Conservation (phyloP, 2,329 filamentous ascomycete genomes). For the Colletotrichum sp. region DNA sequence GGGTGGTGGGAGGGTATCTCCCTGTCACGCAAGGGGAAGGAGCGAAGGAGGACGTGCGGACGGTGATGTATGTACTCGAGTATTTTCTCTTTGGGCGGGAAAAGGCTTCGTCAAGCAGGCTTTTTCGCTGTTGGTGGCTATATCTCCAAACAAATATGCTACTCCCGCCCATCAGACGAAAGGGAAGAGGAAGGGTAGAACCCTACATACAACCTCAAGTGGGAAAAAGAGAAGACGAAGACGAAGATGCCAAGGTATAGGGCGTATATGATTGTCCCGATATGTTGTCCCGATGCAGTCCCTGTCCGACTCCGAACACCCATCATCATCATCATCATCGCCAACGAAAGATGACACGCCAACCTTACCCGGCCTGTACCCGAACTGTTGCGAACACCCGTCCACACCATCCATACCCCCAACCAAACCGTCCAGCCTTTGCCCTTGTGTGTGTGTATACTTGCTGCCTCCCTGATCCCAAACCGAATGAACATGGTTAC, state of each 20-base stretch:
- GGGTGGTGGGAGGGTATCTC: not conserved
- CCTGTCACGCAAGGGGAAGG: not conserved
- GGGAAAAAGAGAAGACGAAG: not conserved
- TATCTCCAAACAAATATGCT: conserved; percentile 6
- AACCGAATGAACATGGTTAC: not conserved
- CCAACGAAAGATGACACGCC: not conserved
- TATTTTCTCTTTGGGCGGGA: not conserved
- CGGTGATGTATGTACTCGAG: not conserved
- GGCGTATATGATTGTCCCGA: not conserved
- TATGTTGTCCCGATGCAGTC: not conserved
- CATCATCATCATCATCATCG: not conserved
- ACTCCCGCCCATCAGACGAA: not conserved
- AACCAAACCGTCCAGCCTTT: not conserved
- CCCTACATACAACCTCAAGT: not conserved
- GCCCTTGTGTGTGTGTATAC: not conserved
- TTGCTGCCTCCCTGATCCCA: not conserved
- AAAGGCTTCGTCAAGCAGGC: not conserved
- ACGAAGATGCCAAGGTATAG: not conserved
- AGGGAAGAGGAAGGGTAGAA: not conserved
- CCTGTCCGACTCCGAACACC: not conserved
- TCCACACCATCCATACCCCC: not conserved
- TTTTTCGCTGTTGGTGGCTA: not conserved
- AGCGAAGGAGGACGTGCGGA: not conserved
- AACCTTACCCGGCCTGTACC: not conserved
- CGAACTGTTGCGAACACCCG: not conserved